Evolutionary conservation across 495 filamentous ascomycete species (phyloP).

Genomic region (Trichoderma virens): DNA sequence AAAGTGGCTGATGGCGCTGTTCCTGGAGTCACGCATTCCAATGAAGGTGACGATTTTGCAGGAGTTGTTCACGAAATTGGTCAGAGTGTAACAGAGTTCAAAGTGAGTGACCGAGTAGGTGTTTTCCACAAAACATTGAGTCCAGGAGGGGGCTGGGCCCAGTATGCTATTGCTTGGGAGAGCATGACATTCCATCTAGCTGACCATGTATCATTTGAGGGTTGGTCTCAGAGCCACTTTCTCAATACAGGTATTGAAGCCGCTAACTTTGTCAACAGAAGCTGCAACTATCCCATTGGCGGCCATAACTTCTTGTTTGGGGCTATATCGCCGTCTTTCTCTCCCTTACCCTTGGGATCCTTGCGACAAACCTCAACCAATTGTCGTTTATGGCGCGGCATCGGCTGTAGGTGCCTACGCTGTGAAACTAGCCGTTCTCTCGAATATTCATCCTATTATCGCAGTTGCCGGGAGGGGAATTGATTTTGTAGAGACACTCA

Average conservation of each 20-base stretch:
- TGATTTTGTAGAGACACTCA: conserved; percentile 48
- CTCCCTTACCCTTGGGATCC: conserved; percentile 19
- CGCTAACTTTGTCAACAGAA: conserved; percentile 25
- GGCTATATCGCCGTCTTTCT: conserved; percentile 25
- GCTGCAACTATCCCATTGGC: conserved; percentile 35
- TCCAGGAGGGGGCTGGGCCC: conserved; percentile 54
- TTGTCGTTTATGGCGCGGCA: conserved; percentile 34
- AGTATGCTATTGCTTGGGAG: conserved; percentile 59
- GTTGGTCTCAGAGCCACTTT: conserved; percentile 23
- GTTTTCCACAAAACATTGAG: conserved; percentile 53
- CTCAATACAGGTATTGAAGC: not conserved
- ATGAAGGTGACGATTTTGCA: not conserved
- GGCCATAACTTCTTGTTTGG: conserved; percentile 31
- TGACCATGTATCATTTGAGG: conserved; percentile 56
- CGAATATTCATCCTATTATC: conserved; percentile 31
- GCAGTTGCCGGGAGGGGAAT: conserved; percentile 34
- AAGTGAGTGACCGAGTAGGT: conserved; percentile 60
- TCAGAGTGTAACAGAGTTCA: conserved; percentile 53
- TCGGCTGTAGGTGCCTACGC: conserved; percentile 34
- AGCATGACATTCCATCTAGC: conserved; percentile 66
- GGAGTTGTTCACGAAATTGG: conserved; percentile 35
- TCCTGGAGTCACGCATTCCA: not conserved
- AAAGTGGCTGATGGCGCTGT: not conserved
- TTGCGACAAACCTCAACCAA: conserved; percentile 16
- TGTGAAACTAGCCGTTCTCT: conserved; percentile 30